These are phyloP conservation scores for Rhodotorula glutinis DNA, from an alignment of 1,284 basidiomycete genomes.

Conservation along the genomic window DNA sequence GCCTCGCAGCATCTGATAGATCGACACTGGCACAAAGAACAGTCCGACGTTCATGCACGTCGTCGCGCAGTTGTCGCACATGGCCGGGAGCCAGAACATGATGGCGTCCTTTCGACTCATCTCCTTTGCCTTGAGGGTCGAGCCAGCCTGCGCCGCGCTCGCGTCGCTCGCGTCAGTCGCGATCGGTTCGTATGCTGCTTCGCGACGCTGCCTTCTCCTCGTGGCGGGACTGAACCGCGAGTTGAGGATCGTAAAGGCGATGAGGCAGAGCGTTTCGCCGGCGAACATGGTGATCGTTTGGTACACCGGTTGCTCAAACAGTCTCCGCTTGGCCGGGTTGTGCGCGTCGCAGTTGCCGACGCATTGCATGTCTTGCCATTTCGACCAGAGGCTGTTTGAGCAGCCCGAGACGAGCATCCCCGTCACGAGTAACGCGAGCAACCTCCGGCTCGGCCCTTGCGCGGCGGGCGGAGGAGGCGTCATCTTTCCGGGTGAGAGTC, in stretches of 20 bases:
- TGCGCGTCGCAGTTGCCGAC: conserved; percentile 46
- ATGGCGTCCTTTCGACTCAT: conserved; percentile 23
- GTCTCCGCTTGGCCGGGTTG: conserved; percentile 32
- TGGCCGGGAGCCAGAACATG: conserved; percentile 34
- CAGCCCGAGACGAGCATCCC: conserved; percentile 36
- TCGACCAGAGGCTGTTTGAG: conserved; percentile 43
- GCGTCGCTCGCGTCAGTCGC: background rate
- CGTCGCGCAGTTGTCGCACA: conserved; percentile 49
- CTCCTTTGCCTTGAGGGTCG: conserved; percentile 19
- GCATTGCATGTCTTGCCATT: conserved; percentile 51
- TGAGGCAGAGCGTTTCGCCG: conserved; percentile 48
- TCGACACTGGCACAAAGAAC: conserved; percentile 65
- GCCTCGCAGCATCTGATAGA: conserved; percentile 97
- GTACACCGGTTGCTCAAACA: conserved; percentile 39
- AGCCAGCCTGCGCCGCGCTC: background rate
- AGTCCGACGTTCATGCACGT: conserved; percentile 47
- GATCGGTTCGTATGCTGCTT: background rate
- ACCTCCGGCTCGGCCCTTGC: background rate
- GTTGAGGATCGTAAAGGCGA: conserved; percentile 34
- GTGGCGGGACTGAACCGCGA: conserved; percentile 18
- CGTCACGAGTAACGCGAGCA: conserved; percentile 24
- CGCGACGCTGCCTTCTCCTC: background rate
- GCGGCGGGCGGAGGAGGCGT: conserved; percentile 1
- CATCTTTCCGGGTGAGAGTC: background rate
- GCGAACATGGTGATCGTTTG: conserved; percentile 49